These are phyloP conservation scores for Pseudogymnoascus sp. DNA, from an alignment of 2,329 filamentous ascomycete genomes.

Conservation along the genomic window DNA sequence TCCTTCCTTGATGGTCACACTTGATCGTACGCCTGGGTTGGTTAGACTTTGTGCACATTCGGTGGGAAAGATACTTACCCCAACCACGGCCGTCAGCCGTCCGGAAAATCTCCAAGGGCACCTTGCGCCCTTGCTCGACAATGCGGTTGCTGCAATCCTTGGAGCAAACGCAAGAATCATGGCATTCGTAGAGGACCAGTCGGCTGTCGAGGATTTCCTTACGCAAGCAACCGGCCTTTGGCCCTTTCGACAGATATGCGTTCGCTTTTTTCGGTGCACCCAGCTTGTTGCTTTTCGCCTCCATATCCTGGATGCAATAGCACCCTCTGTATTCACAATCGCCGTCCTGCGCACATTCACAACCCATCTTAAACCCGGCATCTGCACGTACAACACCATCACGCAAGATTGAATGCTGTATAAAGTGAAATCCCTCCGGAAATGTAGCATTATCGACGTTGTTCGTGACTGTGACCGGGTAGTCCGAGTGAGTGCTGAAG, in stretches of 20 bases:
- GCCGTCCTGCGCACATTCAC: constrained; percentile 51
- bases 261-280: constrained; percentile 24
- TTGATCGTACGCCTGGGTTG: constrained; percentile 50
- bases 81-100: constrained; percentile 62
- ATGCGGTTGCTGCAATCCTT: constrained; percentile 62
- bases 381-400: constrained; percentile 51
- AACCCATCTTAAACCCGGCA: constrained; percentile 58
- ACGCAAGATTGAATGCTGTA: constrained; percentile 51
- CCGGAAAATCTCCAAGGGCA: constrained; percentile 69
- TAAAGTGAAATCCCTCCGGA: constrained; percentile 60
- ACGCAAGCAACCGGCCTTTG: constrained; percentile 43
- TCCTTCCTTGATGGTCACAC: constrained; percentile 55
- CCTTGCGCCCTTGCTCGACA: constrained; percentile 62
- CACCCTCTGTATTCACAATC: constrained; percentile 61
- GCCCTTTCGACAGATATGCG: constrained; percentile 50
- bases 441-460: constrained; percentile 45
- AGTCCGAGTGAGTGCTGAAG: constrained; percentile 39
- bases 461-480: constrained; percentile 58
- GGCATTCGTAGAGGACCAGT: constrained; percentile 71
- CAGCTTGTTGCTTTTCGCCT: constrained; percentile 38
- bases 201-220: constrained; percentile 43
- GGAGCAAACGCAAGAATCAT: constrained; percentile 59
- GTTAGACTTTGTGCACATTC: constrained; percentile 9
- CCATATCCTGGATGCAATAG: constrained; percentile 51
- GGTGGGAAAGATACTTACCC: constrained; percentile 41